These are phyloP conservation scores for Colletotrichum australisinense DNA, from an alignment of 2,329 filamentous ascomycete genomes.

Conservation along the genomic window DNA sequence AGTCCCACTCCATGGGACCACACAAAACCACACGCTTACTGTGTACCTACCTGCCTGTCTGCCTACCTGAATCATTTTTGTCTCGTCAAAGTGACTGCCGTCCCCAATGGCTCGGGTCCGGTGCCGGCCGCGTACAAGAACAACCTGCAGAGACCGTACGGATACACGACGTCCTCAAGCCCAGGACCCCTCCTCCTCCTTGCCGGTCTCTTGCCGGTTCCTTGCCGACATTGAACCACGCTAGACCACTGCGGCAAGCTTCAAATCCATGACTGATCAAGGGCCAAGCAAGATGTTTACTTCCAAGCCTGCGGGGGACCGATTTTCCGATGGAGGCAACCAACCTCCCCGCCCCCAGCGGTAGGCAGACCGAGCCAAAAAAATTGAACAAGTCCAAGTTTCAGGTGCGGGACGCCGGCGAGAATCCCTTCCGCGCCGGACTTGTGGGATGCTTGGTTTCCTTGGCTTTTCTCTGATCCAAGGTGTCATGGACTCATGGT, in stretches of 20 bases:
- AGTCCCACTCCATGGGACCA: neutral
- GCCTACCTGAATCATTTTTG: too few relatives aligned
- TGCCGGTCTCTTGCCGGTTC: neutral
- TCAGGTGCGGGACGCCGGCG: constrained; percentile 4
- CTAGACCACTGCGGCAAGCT: neutral
- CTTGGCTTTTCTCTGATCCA: neutral
- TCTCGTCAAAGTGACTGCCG: too few relatives aligned
- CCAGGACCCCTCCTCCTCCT: too few relatives aligned
- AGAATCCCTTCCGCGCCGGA: neutral
- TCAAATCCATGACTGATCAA: neutral
- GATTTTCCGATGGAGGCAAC: neutral
- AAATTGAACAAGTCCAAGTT: neutral
- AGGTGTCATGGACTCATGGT: neutral
- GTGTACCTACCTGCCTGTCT: neutral
- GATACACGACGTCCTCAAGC: neutral
- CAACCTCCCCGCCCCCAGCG: too few relatives aligned
- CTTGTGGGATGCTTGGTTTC: neutral
- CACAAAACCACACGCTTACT: neutral
- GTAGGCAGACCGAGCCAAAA: neutral
- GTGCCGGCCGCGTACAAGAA: neutral
- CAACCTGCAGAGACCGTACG: neutral
- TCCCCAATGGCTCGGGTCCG: neutral
- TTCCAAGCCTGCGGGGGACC: neutral
- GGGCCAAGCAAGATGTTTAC: neutral
- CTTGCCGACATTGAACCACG: neutral